A percentile compares a stretch with the other conserved stretches of the same genome.
These are phyloP conservation scores for Boletus albobrunnescens DNA, from an alignment of 1,284 basidiomycete genomes.

Conservation along the genomic window DNA sequence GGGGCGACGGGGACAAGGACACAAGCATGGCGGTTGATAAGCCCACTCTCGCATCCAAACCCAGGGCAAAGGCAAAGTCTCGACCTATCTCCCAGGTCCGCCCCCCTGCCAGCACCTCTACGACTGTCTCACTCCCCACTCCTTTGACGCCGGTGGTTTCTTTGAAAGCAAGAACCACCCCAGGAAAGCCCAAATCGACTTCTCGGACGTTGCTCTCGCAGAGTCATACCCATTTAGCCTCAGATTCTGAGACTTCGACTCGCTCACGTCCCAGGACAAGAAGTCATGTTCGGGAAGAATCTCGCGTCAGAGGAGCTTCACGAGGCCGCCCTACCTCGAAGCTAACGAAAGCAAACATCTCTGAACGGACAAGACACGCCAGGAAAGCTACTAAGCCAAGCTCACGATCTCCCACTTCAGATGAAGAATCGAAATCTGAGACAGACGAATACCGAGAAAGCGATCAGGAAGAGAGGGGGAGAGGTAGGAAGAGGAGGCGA, in stretches of 20 bases:
- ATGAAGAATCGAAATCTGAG: conserved; percentile 9
- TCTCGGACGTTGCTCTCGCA: conserved; percentile 26
- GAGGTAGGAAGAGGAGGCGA: conserved; percentile 31
- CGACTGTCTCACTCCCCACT: background rate
- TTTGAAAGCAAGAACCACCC: conserved; percentile 2
- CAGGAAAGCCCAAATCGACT: conserved; percentile 15
- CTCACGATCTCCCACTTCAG: conserved; percentile 7
- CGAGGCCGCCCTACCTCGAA: conserved; percentile 12
- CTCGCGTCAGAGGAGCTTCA: conserved; percentile 7
- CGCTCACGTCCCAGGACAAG: conserved; percentile 23
- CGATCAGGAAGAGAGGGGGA: conserved; percentile 20
- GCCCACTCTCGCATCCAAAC: conserved; percentile 3
- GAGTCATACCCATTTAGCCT: conserved; percentile 12
- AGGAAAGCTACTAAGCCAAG: conserved; percentile 4
- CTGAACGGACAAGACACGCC: conserved; percentile 3
- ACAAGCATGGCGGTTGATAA: conserved; percentile 12
- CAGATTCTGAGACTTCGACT: conserved; percentile 27
- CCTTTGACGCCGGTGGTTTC: background rate
- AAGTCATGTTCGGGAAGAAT: conserved; percentile 25
- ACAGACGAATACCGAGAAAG: conserved; percentile 12
- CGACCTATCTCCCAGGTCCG: conserved; percentile 12
- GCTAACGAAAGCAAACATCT: conserved; percentile 2
- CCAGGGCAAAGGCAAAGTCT: conserved; percentile 16
- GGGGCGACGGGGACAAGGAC: no score
- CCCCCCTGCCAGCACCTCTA: conserved; percentile 7